Base-by-base conservation (phyloP, 495 filamentous ascomycete species). In the Penicillium odoratum region DNA sequence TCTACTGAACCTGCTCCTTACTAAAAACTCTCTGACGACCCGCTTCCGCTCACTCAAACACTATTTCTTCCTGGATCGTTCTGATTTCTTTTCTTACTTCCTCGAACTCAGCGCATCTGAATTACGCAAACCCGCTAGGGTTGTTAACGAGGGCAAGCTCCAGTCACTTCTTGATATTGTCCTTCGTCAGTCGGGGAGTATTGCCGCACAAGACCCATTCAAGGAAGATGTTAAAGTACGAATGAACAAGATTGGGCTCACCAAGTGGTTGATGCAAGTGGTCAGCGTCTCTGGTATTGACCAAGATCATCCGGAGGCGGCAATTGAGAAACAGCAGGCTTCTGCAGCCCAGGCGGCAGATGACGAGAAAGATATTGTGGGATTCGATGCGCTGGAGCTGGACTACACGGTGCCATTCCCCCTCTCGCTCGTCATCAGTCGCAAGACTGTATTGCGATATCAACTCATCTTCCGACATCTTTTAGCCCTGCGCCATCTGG, bases 31-130 rank as follows among this genome's bases (percentile, higher is more conserved):
- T 5, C 83, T 98, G 21, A 92, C 93, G 0, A 89, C 89, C 16
- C 82, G 94, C 45, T 80, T 98, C 38, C 82, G 88, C 18, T 97
- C 92, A 3, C 74, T 98, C 21, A 98, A 98, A 73, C 95, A 98
- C 71, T 98, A 98, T 75, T 98, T 97, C 75, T 98, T 98, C 82
- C 85, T 98, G 42, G 93, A 98, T 61, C 88, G 92, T 3, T 97
- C 94, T 1, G 94, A 98, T 67, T 98, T 96, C 72, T 98, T 98
- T 74, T 88, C 91, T 11, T 95, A 97, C 70, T 98, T 98, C 73
- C 85, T 98, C 48, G 94, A 98, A 62, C 85, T 98, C 0, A 85
- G 88, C 47, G 75, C 87, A 18, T 93, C 91, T 0, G 94, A 98
- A 69, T 79, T 98, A 29, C 85, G 88, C 62, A 97, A 97, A 67